Evolutionary conservation across 2,329 filamentous ascomycete species (phyloP).

Genomic region (Rhinocladiella mackenziei): DNA sequence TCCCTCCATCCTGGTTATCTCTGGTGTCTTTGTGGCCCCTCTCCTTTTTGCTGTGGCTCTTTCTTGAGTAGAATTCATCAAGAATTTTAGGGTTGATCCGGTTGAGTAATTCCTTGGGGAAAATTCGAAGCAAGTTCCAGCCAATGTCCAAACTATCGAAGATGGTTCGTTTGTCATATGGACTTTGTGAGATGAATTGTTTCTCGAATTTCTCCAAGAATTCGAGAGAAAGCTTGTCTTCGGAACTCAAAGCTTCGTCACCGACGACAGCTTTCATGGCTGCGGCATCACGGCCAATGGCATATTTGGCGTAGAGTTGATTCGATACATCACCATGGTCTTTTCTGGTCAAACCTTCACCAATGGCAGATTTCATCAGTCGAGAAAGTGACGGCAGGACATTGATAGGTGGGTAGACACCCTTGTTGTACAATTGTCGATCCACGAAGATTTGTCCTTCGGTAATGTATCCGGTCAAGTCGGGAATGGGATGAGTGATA

Average conservation of each 20-base stretch:
- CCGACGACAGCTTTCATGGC: constrained; percentile 99
- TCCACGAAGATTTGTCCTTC: constrained; percentile 99
- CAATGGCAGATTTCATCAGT: constrained; percentile 99
- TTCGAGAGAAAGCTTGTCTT: constrained; percentile 96
- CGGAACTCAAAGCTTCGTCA: constrained; percentile 89
- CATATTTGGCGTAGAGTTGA: constrained; percentile 99
- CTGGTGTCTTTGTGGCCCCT: constrained; percentile 44
- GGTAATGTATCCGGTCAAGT: constrained; percentile 98
- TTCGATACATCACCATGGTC: constrained; percentile 99
- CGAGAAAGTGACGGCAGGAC: constrained; percentile 95
- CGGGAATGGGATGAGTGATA: constrained; percentile 97
- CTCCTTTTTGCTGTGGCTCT: constrained; percentile 32
- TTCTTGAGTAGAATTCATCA: constrained; percentile 70
- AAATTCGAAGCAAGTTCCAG: constrained; percentile 94
- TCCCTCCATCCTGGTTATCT: constrained; percentile 37
- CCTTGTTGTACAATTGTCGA: constrained; percentile 89
- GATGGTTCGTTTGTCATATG: constrained; percentile 88
- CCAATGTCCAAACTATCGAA: constrained; percentile 92
- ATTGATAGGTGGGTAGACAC: constrained; percentile 98
- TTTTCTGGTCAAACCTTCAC: constrained; percentile 91
- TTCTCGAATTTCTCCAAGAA: constrained; percentile 98
- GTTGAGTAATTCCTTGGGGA: constrained; percentile 96
- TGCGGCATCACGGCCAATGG: constrained; percentile 92
- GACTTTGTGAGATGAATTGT: constrained; percentile 84
- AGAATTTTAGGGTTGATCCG: constrained; percentile 81